Base-by-base conservation (phyloP, 768 basidiomycete species). In the Mycena capillaripes region DNA sequence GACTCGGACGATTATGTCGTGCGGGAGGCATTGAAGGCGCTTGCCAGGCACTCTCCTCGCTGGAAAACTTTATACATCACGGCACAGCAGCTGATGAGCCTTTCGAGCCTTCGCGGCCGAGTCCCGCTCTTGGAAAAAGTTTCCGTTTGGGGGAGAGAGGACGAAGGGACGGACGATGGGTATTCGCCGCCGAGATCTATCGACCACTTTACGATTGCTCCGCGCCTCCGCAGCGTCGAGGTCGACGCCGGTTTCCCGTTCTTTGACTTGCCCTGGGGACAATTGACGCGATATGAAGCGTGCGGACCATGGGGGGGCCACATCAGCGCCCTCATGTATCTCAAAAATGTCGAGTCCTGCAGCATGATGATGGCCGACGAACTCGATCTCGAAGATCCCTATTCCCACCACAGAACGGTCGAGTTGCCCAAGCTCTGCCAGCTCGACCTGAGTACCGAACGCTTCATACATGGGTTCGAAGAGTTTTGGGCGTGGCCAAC, bases 271-370 rank as follows among this genome's bases (percentile, higher is more conserved):
- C 68, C 67, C 5, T 69, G 68, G 68, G 14, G 7, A 14, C 58
- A 61, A 53, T 19, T 69, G 60, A 56, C 59, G n/a, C 59, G 30
- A 12, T 69, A 56, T 50, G 58, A 42, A 5, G 36, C 60, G 17
- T 14, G 4, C 11, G 68, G 38, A 1, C 40, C 38, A 1, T 69
- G 68, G 68, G 30, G 23, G 2, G 68, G 9, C 30, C 68, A 69
- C 52, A 55, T 69, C 59, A 27, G 19, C 60, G 30, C 52, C 40
- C 12, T 69, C 27, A n/a, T 7, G 16, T 19, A 23, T 32, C 60
- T 69, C n/a, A 44, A 44, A 55, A 69, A 62, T 12, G 44, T 34
- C 27, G 68, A 69, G 32, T 55, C 52, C 23, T 69, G 68, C 30
- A 61, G 40, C n/a, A 8, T 69, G 17, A 55, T 32, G 16, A 42